A percentile compares a stretch with the other conserved stretches of the same genome.
phyloP scores from a whole-genome alignment of 305 asterid species.

The Fraxinus ornus region DNA sequence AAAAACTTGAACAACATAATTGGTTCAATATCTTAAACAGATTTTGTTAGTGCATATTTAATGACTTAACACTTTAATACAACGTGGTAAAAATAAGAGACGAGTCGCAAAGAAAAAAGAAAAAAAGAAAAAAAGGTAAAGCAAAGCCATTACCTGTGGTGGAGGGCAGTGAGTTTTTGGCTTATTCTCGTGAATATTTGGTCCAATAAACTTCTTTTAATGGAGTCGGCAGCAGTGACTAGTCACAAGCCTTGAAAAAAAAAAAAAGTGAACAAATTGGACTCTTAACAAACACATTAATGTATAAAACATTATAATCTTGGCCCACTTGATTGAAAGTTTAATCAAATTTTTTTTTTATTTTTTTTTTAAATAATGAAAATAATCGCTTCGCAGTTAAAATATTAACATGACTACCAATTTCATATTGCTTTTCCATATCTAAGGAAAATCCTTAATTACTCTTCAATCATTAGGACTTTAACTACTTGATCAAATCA shows the following conservation, averaged over 20 bases:
- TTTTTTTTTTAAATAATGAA: not conserved
- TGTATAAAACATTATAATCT: not conserved
- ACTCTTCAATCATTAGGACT: not conserved
- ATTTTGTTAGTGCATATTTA: not conserved
- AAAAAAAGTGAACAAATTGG: slow-evolving; percentile 6
- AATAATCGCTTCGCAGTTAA: not conserved
- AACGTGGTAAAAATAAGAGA: not conserved
- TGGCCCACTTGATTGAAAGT: not conserved
- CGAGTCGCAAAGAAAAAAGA: not conserved
- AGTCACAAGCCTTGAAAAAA: not conserved
- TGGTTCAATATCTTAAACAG: no score
- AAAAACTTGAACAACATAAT: no score
- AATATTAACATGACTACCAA: not conserved
- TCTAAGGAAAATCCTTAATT: not conserved
- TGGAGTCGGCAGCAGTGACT: not conserved
- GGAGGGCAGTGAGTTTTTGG: slow-evolving; percentile 16
- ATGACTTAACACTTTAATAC: not conserved
- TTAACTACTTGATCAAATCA: not conserved
- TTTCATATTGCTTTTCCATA: not conserved
- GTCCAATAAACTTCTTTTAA: not conserved
- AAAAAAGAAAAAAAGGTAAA: not conserved
- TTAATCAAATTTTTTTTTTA: not conserved
- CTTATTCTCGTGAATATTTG: slow-evolving; percentile 14
- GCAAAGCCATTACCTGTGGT: not conserved
- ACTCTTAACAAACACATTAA: not conserved